phyloP scores from a whole-genome alignment of 345 rosid species.

The Citrus reticulata region DNA sequence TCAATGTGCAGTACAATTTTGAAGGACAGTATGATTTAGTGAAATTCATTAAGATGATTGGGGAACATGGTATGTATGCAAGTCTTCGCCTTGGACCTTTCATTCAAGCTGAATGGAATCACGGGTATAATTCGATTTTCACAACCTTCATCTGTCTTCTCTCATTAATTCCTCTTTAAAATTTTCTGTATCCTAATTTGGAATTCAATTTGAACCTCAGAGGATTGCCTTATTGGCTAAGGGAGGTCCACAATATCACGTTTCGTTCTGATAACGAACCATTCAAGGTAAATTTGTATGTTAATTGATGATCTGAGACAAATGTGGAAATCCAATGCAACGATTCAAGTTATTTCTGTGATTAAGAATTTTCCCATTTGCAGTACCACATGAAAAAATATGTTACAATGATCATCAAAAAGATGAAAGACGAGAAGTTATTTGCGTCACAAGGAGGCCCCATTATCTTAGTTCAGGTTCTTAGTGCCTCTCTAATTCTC shows the following conservation, averaged over 20 bases:
- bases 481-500: background rate
- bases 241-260: conserved; percentile 62
- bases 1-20: conserved; percentile 53
- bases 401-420: conserved; percentile 36
- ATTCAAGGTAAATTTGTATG: conserved; percentile 56
- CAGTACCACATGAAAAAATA: conserved; percentile 60
- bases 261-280: conserved; percentile 75
- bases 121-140: conserved; percentile 57
- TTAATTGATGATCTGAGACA: background rate
- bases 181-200: background rate
- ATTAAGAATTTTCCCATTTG: background rate
- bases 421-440: conserved; percentile 44
- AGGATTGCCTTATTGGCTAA: conserved; percentile 90
- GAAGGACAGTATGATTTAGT: conserved; percentile 69
- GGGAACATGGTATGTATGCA: conserved; percentile 55
- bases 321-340: background rate
- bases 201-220: conserved; percentile 26
- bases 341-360: background rate
- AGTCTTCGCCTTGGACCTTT: conserved; percentile 83
- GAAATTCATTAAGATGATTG: conserved; percentile 60
- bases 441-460: conserved; percentile 84
- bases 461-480: conserved; percentile 63
- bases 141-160: background rate
- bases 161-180: background rate
- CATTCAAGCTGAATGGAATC: conserved; percentile 96